Percentiles rank a stretch among this genome's conserved stretches.
phyloP scores from a whole-genome alignment of 805 yeast species.

The Kodamaea neixiangensis region DNA sequence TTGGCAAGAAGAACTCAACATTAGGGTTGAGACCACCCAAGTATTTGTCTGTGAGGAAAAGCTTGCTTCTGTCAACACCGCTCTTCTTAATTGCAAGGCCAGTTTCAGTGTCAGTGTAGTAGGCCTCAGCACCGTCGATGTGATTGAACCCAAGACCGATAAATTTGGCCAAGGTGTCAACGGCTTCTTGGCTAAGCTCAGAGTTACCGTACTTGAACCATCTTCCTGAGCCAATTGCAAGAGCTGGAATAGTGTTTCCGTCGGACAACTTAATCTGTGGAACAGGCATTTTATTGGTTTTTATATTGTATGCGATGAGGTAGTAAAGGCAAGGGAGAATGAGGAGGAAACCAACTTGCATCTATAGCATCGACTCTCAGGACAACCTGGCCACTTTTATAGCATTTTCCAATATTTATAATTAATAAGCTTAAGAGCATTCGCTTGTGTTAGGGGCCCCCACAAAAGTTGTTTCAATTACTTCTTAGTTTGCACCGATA shows the following conservation, averaged over 20 bases:
- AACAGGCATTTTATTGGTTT: background rate
- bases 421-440: no score
- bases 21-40: conserved; percentile 20
- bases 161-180: conserved; percentile 47
- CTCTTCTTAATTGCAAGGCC: conserved; percentile 49
- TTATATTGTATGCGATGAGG: background rate
- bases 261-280: conserved; percentile 28
- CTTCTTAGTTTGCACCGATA: no score
- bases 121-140: conserved; percentile 68
- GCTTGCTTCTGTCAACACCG: conserved; percentile 41
- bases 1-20: conserved; percentile 36
- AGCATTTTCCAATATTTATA: no score
- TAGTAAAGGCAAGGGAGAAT: no score
- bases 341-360: no score
- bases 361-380: no score
- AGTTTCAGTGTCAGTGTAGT: conserved; percentile 58
- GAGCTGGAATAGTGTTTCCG: conserved; percentile 41
- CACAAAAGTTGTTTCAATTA: no score
- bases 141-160: conserved; percentile 55
- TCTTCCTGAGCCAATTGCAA: conserved; percentile 48
- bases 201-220: conserved; percentile 38
- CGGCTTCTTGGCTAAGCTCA: conserved; percentile 34
- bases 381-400: no score
- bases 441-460: no score
- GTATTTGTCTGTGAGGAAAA: conserved; percentile 64